Conservation (phyloP, 768 basidiomycete genomes). For the Astraeus odoratus region DNA sequence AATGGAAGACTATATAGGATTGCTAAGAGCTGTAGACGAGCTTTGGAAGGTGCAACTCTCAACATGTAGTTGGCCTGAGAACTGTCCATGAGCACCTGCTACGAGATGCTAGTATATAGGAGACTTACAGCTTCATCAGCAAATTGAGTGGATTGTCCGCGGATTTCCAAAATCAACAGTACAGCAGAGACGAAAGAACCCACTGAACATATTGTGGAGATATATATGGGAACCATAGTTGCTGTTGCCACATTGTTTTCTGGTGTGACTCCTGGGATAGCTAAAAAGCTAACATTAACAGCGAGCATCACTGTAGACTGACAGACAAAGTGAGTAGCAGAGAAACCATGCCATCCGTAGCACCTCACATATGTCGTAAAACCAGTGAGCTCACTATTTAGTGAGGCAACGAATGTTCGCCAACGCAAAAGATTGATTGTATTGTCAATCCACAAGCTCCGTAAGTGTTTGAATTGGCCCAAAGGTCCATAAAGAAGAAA, state of each 20-base stretch:
- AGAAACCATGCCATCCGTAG: neutral
- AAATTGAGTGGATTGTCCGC: conserved; percentile 29
- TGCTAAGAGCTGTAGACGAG: neutral
- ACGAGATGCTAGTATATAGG: neutral
- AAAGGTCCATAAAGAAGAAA: conserved; percentile 21
- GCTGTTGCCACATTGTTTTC: conserved; percentile 1
- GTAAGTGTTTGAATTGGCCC: conserved; percentile 13
- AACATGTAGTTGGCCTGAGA: neutral
- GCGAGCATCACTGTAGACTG: conserved; percentile 30
- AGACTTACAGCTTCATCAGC: conserved; percentile 33
- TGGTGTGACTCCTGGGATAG: conserved; percentile 21
- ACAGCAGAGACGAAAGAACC: conserved; percentile 6
- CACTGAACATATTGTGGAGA: conserved; percentile 3
- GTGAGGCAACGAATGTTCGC: neutral
- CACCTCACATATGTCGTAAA: conserved; percentile 7
- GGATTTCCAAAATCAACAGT: conserved; percentile 14
- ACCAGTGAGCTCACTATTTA: conserved; percentile 2
- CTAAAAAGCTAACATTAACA: conserved; percentile 28
- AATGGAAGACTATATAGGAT: neutral
- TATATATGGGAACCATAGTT: conserved; percentile 1
- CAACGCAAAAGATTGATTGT: conserved; percentile 3
- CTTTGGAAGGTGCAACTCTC: neutral
- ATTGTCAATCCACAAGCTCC: conserved; percentile 3
- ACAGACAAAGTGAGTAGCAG: neutral
- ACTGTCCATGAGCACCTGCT: neutral